Evolutionary conservation across 371 early-diverging fungal genomes (phyloP).

Genomic region (Batkoa obscura): DNA sequence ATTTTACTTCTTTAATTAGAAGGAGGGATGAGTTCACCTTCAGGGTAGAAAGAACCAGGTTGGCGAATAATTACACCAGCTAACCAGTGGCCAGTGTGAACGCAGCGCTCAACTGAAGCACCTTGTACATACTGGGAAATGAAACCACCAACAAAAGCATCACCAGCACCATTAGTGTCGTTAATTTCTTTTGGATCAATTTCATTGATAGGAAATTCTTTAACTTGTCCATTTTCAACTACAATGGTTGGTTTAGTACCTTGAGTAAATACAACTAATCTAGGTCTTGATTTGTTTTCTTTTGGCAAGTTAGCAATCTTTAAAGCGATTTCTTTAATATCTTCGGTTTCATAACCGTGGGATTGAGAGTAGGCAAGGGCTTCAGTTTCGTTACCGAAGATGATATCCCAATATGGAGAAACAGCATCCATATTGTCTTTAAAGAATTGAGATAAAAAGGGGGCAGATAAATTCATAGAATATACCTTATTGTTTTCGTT

Average conservation of each 20-base stretch:
- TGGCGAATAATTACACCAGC: slow-evolving; percentile 78
- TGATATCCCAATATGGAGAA: slow-evolving; percentile 64
- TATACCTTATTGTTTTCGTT: slow-evolving; percentile 54
- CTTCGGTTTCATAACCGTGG: slow-evolving; percentile 37
- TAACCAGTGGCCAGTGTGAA: slow-evolving; percentile 78
- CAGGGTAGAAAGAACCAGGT: slow-evolving; percentile 68
- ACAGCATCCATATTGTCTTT: slow-evolving; percentile 53
- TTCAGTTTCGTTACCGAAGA: slow-evolving; percentile 94
- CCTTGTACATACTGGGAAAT: slow-evolving; percentile 64
- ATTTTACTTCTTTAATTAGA: too few species aligned
- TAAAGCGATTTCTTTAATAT: slow-evolving; percentile 59
- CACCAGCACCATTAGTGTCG: slow-evolving; percentile 95
- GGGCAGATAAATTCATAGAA: slow-evolving; percentile 85
- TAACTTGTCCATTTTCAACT: slow-evolving; percentile 25
- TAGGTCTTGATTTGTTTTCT: slow-evolving; percentile 41
- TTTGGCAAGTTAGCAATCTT: slow-evolving; percentile 68
- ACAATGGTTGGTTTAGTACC: slow-evolving; percentile 60
- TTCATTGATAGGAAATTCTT: slow-evolving; percentile 47
- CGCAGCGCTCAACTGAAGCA: slow-evolving; percentile 31
- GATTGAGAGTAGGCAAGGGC: slow-evolving; percentile 62
- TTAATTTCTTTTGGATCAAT: slow-evolving; percentile 53
- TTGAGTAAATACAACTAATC: slow-evolving; percentile 85
- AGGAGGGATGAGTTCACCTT: slow-evolving; percentile 8
- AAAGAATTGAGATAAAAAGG: slow-evolving; percentile 88
- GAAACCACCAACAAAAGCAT: slow-evolving; percentile 92